These are phyloP conservation scores for Beauveria pseudobassiana DNA, from an alignment of 2,329 filamentous ascomycete genomes.

Conservation along the genomic window DNA sequence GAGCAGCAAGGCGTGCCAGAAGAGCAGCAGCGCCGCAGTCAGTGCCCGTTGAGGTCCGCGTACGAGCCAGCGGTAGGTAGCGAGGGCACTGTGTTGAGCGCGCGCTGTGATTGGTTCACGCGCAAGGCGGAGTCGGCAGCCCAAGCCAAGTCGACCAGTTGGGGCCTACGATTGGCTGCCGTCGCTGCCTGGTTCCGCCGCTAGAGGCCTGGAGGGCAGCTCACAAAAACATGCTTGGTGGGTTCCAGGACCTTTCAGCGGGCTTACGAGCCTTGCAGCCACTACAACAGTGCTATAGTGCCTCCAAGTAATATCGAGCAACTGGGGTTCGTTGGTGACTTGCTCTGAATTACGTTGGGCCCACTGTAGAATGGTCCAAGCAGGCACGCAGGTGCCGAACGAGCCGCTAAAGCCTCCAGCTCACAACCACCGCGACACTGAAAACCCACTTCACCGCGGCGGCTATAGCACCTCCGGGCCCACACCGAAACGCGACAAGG, in stretches of 20 bases:
- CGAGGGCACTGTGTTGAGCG: background rate
- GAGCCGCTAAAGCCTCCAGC: background rate
- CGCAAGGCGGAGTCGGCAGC: slow-evolving; percentile 6
- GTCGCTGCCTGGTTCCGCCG: background rate
- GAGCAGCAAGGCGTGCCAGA: background rate
- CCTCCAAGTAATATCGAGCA: too few relatives aligned
- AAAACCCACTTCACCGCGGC: slow-evolving; percentile 3
- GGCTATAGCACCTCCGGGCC: slow-evolving; percentile 5
- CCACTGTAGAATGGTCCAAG: background rate
- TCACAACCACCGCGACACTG: background rate
- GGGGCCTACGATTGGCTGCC: background rate
- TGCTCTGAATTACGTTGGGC: too few relatives aligned
- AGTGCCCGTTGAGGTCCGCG: slow-evolving; percentile 7
- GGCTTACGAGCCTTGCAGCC: background rate
- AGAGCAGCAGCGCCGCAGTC: background rate
- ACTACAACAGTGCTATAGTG: background rate
- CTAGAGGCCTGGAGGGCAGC: background rate
- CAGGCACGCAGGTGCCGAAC: background rate
- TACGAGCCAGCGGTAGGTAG: slow-evolving; percentile 5
- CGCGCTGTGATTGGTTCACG: slow-evolving; percentile 4
- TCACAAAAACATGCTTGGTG: background rate
- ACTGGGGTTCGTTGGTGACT: too few relatives aligned
- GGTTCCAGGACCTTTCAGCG: background rate
- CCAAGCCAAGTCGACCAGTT: slow-evolving; percentile 3
- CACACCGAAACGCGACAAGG: slow-evolving; percentile 8